phyloP scores from a whole-genome alignment of 495 filamentous ascomycete genomes.

The Hypoxylon intermedium region DNA sequence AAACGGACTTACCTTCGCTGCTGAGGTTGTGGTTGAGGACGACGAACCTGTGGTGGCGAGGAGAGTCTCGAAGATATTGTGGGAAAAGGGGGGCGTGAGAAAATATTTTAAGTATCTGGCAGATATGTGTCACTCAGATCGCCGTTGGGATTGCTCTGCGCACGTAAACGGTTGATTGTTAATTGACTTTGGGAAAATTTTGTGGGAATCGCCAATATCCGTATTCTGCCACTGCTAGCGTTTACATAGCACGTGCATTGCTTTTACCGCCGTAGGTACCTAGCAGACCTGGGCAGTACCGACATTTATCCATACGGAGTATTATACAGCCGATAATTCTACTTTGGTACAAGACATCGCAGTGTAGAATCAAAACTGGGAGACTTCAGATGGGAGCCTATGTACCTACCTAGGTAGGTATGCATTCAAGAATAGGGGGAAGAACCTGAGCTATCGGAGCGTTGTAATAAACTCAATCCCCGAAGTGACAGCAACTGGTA shows the following conservation, averaged over 20 bases:
- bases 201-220: conserved; percentile 38
- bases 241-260: conserved; percentile 23
- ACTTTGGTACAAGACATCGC: too few relatives aligned
- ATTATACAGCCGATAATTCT: neutral
- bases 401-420: too few relatives aligned
- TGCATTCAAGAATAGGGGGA: too few relatives aligned
- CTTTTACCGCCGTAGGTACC: too few relatives aligned
- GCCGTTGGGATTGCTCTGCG: conserved; percentile 16
- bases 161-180: conserved; percentile 16
- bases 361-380: too few relatives aligned
- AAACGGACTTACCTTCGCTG: too few relatives aligned
- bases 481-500: neutral
- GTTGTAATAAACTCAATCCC: neutral
- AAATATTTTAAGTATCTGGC: neutral
- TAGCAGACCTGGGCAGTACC: conserved; percentile 11
- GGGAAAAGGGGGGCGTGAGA: too few relatives aligned
- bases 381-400: too few relatives aligned
- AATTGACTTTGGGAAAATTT: conserved; percentile 31
- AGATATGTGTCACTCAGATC: conserved; percentile 10
- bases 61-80: too few relatives aligned
- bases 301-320: conserved; percentile 13
- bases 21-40: too few relatives aligned
- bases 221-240: conserved; percentile 14
- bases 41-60: too few relatives aligned
- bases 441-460: too few relatives aligned